A percentile compares a stretch with the other conserved stretches of the same genome.
Evolutionary conservation across 345 rosid species (phyloP).

Genomic region (Salix viminalis): DNA sequence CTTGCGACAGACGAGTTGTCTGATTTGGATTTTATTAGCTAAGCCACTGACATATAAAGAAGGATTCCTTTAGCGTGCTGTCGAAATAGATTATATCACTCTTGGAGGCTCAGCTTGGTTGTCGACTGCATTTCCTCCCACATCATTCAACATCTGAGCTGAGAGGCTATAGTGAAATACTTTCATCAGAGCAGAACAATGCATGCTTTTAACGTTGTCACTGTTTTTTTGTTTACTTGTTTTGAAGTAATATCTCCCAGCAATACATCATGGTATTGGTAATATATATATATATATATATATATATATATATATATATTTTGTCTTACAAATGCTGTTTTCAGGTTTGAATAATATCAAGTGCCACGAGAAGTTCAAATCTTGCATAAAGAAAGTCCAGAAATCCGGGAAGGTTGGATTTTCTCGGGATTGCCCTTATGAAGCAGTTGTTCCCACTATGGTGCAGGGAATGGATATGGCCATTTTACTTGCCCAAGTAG

Average conservation of each 20-base stretch:
- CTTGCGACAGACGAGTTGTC: too few species aligned
- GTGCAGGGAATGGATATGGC: conserved; percentile 79
- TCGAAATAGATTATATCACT: too few species aligned
- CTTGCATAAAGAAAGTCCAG: conserved; percentile 58
- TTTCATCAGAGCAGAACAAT: background rate
- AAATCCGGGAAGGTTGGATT: conserved; percentile 59
- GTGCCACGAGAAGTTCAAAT: conserved; percentile 76
- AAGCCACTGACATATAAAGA: too few species aligned
- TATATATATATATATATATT: too few species aligned
- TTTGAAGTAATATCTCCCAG: background rate
- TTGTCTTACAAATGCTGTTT: background rate
- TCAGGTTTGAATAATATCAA: conserved; percentile 55
- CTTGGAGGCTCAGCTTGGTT: too few species aligned
- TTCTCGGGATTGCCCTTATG: conserved; percentile 62
- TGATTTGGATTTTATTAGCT: too few species aligned
- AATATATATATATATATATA: too few species aligned
- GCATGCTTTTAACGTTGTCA: too few species aligned
- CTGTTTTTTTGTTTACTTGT: background rate
- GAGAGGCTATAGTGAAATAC: background rate
- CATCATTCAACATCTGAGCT: background rate
- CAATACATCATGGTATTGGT: too few species aligned
- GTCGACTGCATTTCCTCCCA: too few species aligned
- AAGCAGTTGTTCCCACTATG: conserved; percentile 69
- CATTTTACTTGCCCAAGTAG: conserved; percentile 62
- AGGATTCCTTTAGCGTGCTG: too few species aligned